A percentile compares a stretch with the other conserved stretches of the same genome.
Conservation (phyloP, 768 basidiomycete species). For the Flagelloscypha sp. region DNA sequence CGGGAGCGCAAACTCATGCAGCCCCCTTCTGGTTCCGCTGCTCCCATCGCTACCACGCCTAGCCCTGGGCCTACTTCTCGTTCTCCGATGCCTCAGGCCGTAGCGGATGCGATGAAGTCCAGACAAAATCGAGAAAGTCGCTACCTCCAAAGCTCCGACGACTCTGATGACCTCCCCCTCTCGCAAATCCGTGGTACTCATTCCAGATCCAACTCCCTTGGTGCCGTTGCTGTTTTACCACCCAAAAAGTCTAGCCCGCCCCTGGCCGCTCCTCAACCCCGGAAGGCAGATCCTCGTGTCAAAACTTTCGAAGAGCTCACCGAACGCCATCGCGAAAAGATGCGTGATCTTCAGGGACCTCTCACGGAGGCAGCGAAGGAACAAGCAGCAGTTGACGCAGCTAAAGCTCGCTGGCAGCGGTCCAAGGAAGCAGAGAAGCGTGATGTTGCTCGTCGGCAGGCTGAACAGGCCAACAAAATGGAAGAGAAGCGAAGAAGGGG, state of each 20-base stretch:
- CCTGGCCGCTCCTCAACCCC: slow-evolving; percentile 33
- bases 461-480: slow-evolving; percentile 52
- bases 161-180: slow-evolving; percentile 44
- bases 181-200: slow-evolving; percentile 22
- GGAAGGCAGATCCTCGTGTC: slow-evolving; percentile 46
- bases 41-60: slow-evolving; percentile 66
- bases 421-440: slow-evolving; percentile 68
- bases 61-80: slow-evolving; percentile 27
- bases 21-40: slow-evolving; percentile 71
- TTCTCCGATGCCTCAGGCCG: slow-evolving; percentile 58
- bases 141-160: slow-evolving; percentile 34
- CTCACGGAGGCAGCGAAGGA: slow-evolving; percentile 76
- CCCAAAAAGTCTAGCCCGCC: slow-evolving; percentile 25
- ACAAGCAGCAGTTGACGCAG: slow-evolving; percentile 65
- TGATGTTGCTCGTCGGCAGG: slow-evolving; percentile 62
- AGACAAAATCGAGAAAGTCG: slow-evolving; percentile 68
- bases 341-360: slow-evolving; percentile 75
- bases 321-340: slow-evolving; percentile 78
- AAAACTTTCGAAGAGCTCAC: slow-evolving; percentile 83
- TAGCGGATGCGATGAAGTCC: slow-evolving; percentile 63
- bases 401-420: slow-evolving; percentile 76
- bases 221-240: slow-evolving; percentile 34
- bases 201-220: slow-evolving; percentile 20
- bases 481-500: slow-evolving; percentile 45
- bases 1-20: slow-evolving; percentile 79